Base-by-base conservation (phyloP, 2,329 filamentous ascomycete genomes). In the Neofusicoccum sp. region DNA sequence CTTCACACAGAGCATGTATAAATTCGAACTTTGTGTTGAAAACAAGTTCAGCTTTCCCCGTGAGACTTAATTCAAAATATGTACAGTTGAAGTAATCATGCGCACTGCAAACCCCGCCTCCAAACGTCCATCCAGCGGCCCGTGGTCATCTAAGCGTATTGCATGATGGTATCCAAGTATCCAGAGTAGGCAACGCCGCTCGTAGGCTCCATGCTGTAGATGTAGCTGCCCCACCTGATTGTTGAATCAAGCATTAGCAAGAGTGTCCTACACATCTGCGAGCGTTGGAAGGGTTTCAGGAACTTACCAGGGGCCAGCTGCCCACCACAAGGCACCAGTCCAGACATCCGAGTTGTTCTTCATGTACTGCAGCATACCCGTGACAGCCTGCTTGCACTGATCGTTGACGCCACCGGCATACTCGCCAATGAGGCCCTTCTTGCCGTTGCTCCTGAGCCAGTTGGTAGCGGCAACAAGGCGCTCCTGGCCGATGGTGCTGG, bases 291-390 rank as follows among this genome's bases (percentile, higher is more conserved):
- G 40, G 40, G n/a, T 6, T 3, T 44, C 12, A 8, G 3, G 34
- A 9, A 7, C 61, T 66, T 68, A 75, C 78, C 74, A 82, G 9
- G 80, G 80, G 2, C 80, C 81, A 56, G 78, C 80, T 47, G 76
- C 76, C 80, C 80, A 83, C 77, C 78, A 82, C 1, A 78, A 20
- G 1, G 73, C 77, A 24, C 81, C 81, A 33, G 69, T 69, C 80
- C 80, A 82, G 6, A 82, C 77, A 65, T 82, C 79, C 4, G 67
- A 70, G 66, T 82, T 80, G 31, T 73, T 65, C 3, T 68, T 69
- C 66, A 83, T 64, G 67, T 78, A 78, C 41, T 72, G 65, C 65
- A 83, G 64, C 76, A 82, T 74, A 28, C 77, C 78, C 40, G 71
- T 72, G 16, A 82, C 68, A 11, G 80, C 80, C 16, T 68, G 68